These are phyloP conservation scores for Pythium dissimile DNA, from an alignment of 352 stramenopile genomes.

Conservation along the genomic window DNA sequence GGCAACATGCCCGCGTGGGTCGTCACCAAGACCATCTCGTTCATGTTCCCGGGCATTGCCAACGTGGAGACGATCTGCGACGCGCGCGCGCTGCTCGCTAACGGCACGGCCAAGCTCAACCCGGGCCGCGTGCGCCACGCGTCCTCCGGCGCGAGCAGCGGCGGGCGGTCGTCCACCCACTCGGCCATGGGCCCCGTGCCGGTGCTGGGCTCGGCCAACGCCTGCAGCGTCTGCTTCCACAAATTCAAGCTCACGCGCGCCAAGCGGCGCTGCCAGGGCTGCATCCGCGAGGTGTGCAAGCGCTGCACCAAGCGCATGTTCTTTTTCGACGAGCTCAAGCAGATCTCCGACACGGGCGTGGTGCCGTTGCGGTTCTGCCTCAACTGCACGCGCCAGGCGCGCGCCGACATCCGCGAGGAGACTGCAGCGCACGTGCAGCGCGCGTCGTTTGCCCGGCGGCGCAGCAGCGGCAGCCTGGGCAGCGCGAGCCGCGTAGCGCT, in stretches of 20 bases:
- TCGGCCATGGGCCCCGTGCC: neutral
- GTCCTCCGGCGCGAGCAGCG: neutral
- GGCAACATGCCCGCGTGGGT: constrained; percentile 27
- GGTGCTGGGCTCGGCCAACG: constrained; percentile 5
- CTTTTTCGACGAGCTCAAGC: constrained; percentile 29
- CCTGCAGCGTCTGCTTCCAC: constrained; percentile 32
- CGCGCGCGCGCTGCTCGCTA: constrained; percentile 21
- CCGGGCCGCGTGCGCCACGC: neutral
- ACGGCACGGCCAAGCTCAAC: constrained; percentile 22
- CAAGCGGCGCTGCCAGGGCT: constrained; percentile 27
- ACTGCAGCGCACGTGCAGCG: neutral
- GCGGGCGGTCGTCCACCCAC: neutral
- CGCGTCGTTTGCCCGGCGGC: neutral
- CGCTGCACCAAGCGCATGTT: constrained; percentile 23
- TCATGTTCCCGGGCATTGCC: constrained; percentile 26
- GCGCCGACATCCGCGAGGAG: constrained; percentile 14
- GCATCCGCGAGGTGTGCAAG: constrained; percentile 28
- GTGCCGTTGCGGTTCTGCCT: constrained; percentile 28
- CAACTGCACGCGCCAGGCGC: constrained; percentile 28
- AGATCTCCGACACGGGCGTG: constrained; percentile 23
- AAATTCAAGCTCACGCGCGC: constrained; percentile 30
- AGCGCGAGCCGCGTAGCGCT: neutral
- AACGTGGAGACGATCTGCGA: constrained; percentile 31
- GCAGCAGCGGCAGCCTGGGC: constrained; percentile 4
- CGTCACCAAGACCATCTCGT: constrained; percentile 35